Evolutionary conservation across 257 asterid species (phyloP), one percentile per base, ranked within the genome.

Genomic region (Handroanthus guayacan): DNA sequence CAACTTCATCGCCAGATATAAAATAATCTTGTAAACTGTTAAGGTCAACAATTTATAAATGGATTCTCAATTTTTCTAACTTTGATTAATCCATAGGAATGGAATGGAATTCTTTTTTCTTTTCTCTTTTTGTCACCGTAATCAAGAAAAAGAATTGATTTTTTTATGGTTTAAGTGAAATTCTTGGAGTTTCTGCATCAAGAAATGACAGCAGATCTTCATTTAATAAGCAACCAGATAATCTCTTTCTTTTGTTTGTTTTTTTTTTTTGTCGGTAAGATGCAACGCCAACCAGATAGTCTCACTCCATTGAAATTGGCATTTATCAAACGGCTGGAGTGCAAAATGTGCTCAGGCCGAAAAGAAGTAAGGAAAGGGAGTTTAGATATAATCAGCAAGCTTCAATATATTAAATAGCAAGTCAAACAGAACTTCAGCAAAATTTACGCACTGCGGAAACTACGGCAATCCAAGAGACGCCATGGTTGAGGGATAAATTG

Each of bases 251-350:
- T n/a, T n/a, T n/a, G n/a, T n/a, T n/a, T n/a, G n/a, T n/a, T n/a
- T n/a, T n/a, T n/a, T n/a, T n/a, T n/a, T n/a, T n/a, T n/a, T n/a
- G n/a, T n/a, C n/a, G n/a, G n/a, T n/a, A n/a, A n/a, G n/a, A n/a
- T n/a, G n/a, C n/a, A n/a, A n/a, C n/a, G n/a, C n/a, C 76, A 60
- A 67, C 13, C 11, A 11, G 4, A 38, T 39, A 11, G 4, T 2
- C 44, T 67, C 20, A 36, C 62, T 37, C 25, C 34, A 50, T 45
- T 9, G 16, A 60, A 17, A 12, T 62, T 72, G 69, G 57, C 69
- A 69, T 62, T 62, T 52, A 45, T 31, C 76, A 47, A 74, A 50
- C 72, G 39, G 16, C 0, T 66, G 79, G 63, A 36, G 65, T 51
- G 71, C 78, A 43, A 2, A 34, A 5, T 4, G 3, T 0, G 38